These are phyloP conservation scores for Colletotrichum agaves DNA, from an alignment of 2,329 filamentous ascomycete genomes.

Conservation along the genomic window DNA sequence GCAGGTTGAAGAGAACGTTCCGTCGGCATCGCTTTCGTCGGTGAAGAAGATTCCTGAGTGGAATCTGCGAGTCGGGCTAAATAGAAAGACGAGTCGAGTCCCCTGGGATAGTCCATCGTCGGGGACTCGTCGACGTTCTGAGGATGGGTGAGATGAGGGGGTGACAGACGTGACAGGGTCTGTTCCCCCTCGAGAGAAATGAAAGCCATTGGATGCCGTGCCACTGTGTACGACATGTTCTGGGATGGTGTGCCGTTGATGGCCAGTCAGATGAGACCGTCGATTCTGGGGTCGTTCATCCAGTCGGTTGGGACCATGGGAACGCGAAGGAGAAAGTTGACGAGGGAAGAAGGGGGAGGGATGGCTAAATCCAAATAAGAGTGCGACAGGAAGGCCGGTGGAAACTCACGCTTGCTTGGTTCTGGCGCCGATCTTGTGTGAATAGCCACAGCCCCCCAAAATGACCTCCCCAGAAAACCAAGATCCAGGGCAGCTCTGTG, in stretches of 20 bases:
- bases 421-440: background rate
- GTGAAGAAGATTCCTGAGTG: background rate
- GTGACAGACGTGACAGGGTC: slow-evolving; percentile 1
- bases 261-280: slow-evolving; percentile 3
- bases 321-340: too few relatives aligned
- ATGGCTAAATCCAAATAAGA: background rate
- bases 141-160: slow-evolving; percentile 7
- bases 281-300: background rate
- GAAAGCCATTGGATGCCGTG: slow-evolving; percentile 2
- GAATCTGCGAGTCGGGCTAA: slow-evolving; percentile 17
- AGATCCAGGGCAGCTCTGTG: too few relatives aligned
- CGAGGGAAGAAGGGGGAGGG: too few relatives aligned
- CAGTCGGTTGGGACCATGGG: background rate
- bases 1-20: slow-evolving; percentile 1
- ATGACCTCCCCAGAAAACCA: slow-evolving; percentile 14
- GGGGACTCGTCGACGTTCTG: slow-evolving; percentile 5
- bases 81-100: slow-evolving; percentile 11
- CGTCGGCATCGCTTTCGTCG: slow-evolving; percentile 19
- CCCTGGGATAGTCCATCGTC: slow-evolving; percentile 1
- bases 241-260: background rate
- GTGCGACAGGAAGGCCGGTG: background rate
- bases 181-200: background rate
- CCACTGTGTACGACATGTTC: background rate
- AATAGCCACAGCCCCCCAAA: background rate
- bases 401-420: background rate